These are phyloP conservation scores for Xylariales sp. DNA, from an alignment of 2,329 filamentous ascomycete genomes.

Conservation along the genomic window DNA sequence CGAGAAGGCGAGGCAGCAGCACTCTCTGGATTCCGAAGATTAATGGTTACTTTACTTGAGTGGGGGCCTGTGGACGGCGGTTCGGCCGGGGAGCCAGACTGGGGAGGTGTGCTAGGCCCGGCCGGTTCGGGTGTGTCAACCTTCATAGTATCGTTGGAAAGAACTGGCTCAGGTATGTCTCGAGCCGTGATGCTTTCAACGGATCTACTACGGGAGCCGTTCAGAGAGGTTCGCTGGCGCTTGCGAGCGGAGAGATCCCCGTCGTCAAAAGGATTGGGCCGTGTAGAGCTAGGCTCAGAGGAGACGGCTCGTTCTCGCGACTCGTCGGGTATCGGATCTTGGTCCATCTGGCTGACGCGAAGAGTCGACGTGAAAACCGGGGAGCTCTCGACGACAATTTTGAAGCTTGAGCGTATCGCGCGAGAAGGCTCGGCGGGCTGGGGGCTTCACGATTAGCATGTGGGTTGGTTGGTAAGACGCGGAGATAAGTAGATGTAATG, in stretches of 20 bases:
- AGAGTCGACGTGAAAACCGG: conserved; percentile 33
- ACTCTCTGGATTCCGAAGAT: conserved; percentile 44
- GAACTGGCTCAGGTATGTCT: conserved; percentile 19
- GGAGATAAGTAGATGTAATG: too few relatives aligned
- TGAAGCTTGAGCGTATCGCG: conserved; percentile 41
- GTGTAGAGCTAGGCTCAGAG: conserved; percentile 58
- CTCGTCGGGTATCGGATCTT: conserved; percentile 43
- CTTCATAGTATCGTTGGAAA: conserved; percentile 32
- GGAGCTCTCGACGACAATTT: conserved; percentile 43
- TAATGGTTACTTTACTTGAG: conserved; percentile 58
- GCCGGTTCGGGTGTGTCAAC: conserved; percentile 32
- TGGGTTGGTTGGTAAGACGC: conserved; percentile 32
- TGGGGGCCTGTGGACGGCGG: conserved; percentile 33
- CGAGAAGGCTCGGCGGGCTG: conserved; percentile 48
- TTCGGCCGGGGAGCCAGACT: conserved; percentile 23
- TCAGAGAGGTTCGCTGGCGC: conserved; percentile 56
- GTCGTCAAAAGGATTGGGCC: conserved; percentile 62
- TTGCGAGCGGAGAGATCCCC: conserved; percentile 52
- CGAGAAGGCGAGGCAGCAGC: conserved; percentile 37
- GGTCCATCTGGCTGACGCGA: conserved; percentile 50
- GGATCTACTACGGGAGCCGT: conserved; percentile 50
- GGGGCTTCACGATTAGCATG: conserved; percentile 51
- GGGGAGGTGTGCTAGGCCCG: conserved; percentile 39
- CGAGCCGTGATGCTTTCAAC: conserved; percentile 31
- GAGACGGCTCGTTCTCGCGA: conserved; percentile 55